Evolutionary conservation across 1,284 basidiomycete species (phyloP).

Genomic region (Farysia itapuensis): DNA sequence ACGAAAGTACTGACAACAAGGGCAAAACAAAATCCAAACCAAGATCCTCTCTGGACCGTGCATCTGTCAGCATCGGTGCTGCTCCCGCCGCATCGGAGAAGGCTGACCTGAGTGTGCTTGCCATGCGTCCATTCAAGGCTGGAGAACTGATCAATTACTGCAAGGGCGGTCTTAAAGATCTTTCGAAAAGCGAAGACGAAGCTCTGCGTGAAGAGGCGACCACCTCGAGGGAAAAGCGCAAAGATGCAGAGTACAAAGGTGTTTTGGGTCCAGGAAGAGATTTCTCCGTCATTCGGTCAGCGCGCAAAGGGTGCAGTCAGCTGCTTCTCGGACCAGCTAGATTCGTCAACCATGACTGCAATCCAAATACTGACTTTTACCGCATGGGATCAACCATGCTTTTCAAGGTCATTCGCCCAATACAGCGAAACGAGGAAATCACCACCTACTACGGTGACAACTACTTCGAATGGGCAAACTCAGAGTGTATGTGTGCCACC

Average conservation of each 20-base stretch:
- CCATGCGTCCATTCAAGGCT: slow-evolving; percentile 72
- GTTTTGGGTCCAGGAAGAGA: slow-evolving; percentile 69
- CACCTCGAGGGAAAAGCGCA: slow-evolving; percentile 35
- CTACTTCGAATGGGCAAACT: slow-evolving; percentile 79
- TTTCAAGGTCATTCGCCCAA: slow-evolving; percentile 79
- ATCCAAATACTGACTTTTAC: slow-evolving; percentile 83
- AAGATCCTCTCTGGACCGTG: slow-evolving; percentile 34
- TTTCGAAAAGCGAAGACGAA: slow-evolving; percentile 60
- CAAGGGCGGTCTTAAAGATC: slow-evolving; percentile 64
- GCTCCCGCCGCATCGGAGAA: slow-evolving; percentile 65
- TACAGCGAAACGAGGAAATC: slow-evolving; percentile 79
- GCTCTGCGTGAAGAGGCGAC: slow-evolving; percentile 73
- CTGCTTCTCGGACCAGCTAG: slow-evolving; percentile 87
- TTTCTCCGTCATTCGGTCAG: slow-evolving; percentile 87
- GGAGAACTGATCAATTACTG: slow-evolving; percentile 76
- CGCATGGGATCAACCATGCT: slow-evolving; percentile 83
- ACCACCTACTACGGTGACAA: slow-evolving; percentile 64
- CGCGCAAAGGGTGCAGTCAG: slow-evolving; percentile 86
- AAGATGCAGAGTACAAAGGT: slow-evolving; percentile 63
- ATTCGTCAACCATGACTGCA: slow-evolving; percentile 93
- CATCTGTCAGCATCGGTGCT: slow-evolving; percentile 28
- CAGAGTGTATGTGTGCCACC: slow-evolving; percentile 83
- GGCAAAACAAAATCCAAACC: slow-evolving; percentile 17
- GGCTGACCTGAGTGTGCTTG: slow-evolving; percentile 84
- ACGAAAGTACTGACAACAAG: slow-evolving; percentile 9